Conservation (phyloP, 2,329 filamentous ascomycete genomes). For the Talaromyces sp. region DNA sequence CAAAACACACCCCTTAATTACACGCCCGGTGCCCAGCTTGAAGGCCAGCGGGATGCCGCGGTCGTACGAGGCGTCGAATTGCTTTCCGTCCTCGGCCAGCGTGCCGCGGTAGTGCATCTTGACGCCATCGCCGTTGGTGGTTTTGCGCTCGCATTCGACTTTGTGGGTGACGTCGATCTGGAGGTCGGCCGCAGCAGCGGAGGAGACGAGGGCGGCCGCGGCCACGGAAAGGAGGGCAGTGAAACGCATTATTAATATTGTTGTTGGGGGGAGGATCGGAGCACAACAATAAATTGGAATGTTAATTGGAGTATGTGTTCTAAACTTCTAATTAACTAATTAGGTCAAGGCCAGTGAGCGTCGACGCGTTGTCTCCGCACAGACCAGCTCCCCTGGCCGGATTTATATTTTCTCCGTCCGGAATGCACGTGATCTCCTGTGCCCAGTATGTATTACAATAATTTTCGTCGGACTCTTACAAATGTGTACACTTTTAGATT, state of each 20-base stretch:
- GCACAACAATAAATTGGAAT: background rate
- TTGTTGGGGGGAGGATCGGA: background rate
- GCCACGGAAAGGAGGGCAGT: conserved; percentile 5
- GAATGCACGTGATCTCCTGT: background rate
- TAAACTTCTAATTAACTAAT: no score
- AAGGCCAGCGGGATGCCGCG: conserved; percentile 72
- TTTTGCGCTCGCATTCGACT: conserved; percentile 75
- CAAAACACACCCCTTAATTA: conserved; percentile 73
- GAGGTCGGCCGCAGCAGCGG: conserved; percentile 47
- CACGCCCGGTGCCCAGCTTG: conserved; percentile 69
- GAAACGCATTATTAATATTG: conserved; percentile 9
- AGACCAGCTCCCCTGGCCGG: background rate
- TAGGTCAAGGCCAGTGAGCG: no score
- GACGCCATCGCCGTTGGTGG: conserved; percentile 68
- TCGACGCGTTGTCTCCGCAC: background rate
- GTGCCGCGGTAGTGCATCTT: conserved; percentile 86
- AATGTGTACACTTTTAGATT: background rate
- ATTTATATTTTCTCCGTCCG: background rate
- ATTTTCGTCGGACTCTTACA: background rate
- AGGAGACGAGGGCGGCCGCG: conserved; percentile 2
- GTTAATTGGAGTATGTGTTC: background rate
- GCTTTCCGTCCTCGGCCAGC: conserved; percentile 62
- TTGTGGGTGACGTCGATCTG: conserved; percentile 70
- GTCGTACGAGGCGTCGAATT: conserved; percentile 83
- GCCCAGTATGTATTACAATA: background rate